phyloP scores from a whole-genome alignment of 306 rosid species.

The Begonia masoniana region DNA sequence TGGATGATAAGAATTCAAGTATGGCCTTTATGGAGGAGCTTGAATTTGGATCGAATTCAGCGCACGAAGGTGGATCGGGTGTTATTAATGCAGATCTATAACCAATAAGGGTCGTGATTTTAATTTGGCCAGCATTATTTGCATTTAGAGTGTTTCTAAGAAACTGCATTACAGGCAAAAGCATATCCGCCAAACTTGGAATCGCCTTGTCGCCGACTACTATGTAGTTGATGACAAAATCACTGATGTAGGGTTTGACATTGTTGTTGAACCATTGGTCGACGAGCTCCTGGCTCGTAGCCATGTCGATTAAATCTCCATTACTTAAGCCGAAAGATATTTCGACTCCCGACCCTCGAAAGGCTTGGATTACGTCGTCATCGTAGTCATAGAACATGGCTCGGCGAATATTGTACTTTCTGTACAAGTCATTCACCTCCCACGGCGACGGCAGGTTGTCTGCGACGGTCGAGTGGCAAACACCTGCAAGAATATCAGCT shows the following conservation, averaged over 20 bases:
- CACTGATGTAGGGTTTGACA: slow-evolving; percentile 9
- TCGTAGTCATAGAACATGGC: slow-evolving; percentile 16
- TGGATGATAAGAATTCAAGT: slow-evolving; percentile 3
- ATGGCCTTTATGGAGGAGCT: slow-evolving; percentile 1
- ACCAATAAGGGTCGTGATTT: slow-evolving; percentile 21
- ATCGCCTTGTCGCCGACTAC: slow-evolving; percentile 17
- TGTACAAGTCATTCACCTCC: slow-evolving; percentile 10
- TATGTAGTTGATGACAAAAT: slow-evolving; percentile 9
- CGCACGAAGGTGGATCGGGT: slow-evolving; percentile 18
- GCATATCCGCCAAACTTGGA: slow-evolving; percentile 1
- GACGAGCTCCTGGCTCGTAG: slow-evolving; percentile 4
- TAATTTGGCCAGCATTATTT: not conserved
- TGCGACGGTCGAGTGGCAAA: slow-evolving; percentile 15
- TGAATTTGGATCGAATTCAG: slow-evolving; percentile 1
- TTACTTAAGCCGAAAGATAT: slow-evolving; percentile 12
- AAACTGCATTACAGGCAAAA: slow-evolving; percentile 12
- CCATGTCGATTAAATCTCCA: slow-evolving; percentile 6
- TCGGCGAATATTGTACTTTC: slow-evolving; percentile 1
- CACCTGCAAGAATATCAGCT: slow-evolving; percentile 6
- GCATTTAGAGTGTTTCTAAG: slow-evolving; percentile 5
- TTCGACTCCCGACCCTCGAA: slow-evolving; percentile 1
- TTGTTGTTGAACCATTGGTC: slow-evolving; percentile 14
- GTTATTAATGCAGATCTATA: not conserved
- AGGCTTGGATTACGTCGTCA: slow-evolving; percentile 4
- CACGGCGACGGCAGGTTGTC: slow-evolving; percentile 15